Evolutionary conservation across 2,329 filamentous ascomycete genomes (phyloP).

Genomic region (Mycogone perniciosa): DNA sequence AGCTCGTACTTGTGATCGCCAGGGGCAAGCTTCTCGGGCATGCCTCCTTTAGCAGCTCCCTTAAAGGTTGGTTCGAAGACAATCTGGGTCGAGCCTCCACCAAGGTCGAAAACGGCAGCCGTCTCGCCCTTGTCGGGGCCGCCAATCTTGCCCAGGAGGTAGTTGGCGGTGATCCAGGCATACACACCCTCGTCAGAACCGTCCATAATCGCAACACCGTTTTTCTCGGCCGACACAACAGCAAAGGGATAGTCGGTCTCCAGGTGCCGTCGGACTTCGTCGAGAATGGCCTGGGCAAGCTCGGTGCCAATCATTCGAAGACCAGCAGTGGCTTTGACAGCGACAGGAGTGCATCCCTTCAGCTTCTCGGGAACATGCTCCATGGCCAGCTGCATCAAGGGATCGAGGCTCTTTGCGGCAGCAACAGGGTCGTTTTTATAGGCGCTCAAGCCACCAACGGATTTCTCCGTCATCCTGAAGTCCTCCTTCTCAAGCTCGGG

Average conservation of each 20-base stretch:
- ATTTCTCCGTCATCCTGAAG: slow-evolving; percentile 90
- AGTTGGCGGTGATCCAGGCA: slow-evolving; percentile 99
- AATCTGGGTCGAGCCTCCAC: slow-evolving; percentile 95
- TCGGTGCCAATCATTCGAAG: slow-evolving; percentile 79
- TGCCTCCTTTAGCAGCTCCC: slow-evolving; percentile 62
- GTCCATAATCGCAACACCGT: slow-evolving; percentile 94
- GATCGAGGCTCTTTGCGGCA: slow-evolving; percentile 83
- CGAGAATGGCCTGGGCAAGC: slow-evolving; percentile 75
- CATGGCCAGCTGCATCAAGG: slow-evolving; percentile 80
- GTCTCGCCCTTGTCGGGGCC: slow-evolving; percentile 84
- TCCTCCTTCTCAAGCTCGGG: slow-evolving; percentile 89
- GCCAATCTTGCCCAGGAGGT: slow-evolving; percentile 95
- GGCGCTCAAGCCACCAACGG: slow-evolving; percentile 75
- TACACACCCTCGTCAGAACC: slow-evolving; percentile 96
- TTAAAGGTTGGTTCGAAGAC: slow-evolving; percentile 96
- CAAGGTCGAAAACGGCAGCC: slow-evolving; percentile 91
- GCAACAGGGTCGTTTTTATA: slow-evolving; percentile 81
- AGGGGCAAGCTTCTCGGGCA: slow-evolving; percentile 77
- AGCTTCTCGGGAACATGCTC: slow-evolving; percentile 78
- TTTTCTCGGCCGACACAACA: slow-evolving; percentile 75
- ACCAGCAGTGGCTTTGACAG: slow-evolving; percentile 97
- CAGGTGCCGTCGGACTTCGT: slow-evolving; percentile 74
- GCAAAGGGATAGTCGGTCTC: slow-evolving; percentile 93
- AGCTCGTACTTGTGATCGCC: slow-evolving; percentile 96
- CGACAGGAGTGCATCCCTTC: slow-evolving; percentile 85